Evolutionary conservation across 495 filamentous ascomycete genomes (phyloP).

Genomic region (Penicillium angulare): DNA sequence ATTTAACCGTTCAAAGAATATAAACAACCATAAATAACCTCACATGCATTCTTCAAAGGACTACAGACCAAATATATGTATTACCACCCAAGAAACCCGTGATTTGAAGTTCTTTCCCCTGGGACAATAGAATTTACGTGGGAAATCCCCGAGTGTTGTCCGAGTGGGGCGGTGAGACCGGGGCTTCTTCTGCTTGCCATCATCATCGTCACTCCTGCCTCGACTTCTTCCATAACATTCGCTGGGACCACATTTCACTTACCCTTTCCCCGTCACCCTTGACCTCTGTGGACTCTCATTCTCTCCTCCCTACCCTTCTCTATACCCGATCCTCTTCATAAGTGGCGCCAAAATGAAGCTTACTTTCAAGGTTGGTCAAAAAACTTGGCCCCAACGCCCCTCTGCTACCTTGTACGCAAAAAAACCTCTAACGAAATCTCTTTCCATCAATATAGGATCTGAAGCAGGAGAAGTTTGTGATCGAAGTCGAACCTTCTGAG

Average conservation of each 20-base stretch:
- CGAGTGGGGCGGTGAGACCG: conserved; percentile 1
- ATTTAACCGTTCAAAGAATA: no score
- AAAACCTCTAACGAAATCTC: background rate
- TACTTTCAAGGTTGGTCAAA: conserved; percentile 69
- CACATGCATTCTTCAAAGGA: background rate
- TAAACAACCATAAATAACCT: no score
- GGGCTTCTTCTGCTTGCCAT: conserved; percentile 6
- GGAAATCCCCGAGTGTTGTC: background rate
- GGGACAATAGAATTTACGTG: background rate
- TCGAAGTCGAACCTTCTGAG: conserved; percentile 91
- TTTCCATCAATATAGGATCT: conserved; percentile 62
- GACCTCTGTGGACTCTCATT: conserved; percentile 1
- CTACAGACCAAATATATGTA: no score
- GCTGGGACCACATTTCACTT: background rate
- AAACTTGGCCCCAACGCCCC: conserved; percentile 1
- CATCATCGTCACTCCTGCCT: conserved; percentile 13
- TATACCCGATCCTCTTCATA: conserved; percentile 10
- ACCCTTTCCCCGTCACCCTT: background rate
- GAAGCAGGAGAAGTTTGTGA: conserved; percentile 95
- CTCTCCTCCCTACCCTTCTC: conserved; percentile 11
- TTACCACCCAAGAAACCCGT: no score
- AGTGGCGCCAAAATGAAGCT: conserved; percentile 65
- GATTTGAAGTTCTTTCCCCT: no score
- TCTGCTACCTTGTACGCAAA: conserved; percentile 12
- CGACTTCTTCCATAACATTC: conserved; percentile 8